phyloP scores from a whole-genome alignment of 225 moss, liverwort and hornwort genomes.

The Asterella californica region DNA sequence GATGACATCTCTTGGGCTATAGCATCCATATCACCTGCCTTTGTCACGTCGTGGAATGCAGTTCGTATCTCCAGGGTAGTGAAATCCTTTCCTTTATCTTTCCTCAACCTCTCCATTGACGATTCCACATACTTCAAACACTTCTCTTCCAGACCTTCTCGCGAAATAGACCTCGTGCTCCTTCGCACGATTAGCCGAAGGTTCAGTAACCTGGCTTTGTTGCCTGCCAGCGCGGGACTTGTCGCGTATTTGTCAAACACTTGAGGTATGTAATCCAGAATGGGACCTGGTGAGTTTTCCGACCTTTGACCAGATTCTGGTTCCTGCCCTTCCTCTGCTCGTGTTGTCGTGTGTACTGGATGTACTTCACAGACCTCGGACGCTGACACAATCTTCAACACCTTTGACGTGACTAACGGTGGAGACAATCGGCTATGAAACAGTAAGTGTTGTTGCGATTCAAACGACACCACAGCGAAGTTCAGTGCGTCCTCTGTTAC shows the following conservation, averaged over 20 bases:
- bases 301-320: neutral
- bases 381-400: constrained; percentile 45
- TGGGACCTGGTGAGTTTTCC: constrained; percentile 32
- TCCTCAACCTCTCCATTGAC: constrained; percentile 36
- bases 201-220: neutral
- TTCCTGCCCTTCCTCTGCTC: neutral
- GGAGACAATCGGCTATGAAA: constrained; percentile 29
- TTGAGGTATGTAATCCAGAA: constrained; percentile 48
- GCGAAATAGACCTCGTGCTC: neutral
- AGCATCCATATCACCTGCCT: neutral
- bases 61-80: neutral
- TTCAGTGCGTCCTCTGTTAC: neutral
- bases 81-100: constrained; percentile 57
- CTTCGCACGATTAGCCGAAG: constrained; percentile 15
- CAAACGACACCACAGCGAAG: constrained; percentile 35
- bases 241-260: constrained; percentile 56
- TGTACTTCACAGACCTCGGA: constrained; percentile 46
- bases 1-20: neutral
- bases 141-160: constrained; percentile 8
- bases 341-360: constrained; percentile 8
- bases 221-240: constrained; percentile 31
- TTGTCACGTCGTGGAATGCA: neutral
- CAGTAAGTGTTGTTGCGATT: constrained; percentile 50
- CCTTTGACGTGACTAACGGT: constrained; percentile 18
- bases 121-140: constrained; percentile 28